phyloP scores from a whole-genome alignment of 345 rosid genomes.

The Brassica rapa region DNA sequence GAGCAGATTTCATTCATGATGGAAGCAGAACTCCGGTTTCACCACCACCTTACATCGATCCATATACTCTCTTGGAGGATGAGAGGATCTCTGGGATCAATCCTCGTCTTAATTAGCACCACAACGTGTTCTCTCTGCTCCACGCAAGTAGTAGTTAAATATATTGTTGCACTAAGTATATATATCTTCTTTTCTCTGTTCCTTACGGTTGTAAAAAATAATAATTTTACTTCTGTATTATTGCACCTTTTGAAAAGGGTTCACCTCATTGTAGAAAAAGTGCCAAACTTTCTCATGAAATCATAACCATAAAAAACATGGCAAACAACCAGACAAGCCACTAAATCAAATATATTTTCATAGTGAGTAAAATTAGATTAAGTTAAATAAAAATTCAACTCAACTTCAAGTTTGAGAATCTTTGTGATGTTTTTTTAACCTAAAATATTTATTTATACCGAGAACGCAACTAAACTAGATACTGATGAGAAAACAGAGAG shows the following conservation, averaged over 20 bases:
- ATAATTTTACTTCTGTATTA: background rate
- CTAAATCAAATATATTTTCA: too few relatives aligned
- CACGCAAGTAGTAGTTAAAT: background rate
- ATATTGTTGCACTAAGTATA: background rate
- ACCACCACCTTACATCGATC: constrained; percentile 63
- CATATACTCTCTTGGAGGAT: constrained; percentile 74
- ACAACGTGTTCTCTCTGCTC: background rate
- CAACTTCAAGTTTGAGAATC: background rate
- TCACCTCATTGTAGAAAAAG: background rate
- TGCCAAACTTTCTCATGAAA: background rate
- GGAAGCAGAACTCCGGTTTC: constrained; percentile 47
- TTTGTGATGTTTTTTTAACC: background rate
- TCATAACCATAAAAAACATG: too few relatives aligned
- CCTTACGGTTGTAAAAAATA: background rate
- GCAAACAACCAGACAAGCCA: too few relatives aligned
- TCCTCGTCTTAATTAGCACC: constrained; percentile 53
- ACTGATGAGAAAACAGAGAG: background rate
- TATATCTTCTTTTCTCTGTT: background rate
- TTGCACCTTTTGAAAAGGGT: background rate
- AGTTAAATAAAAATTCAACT: background rate
- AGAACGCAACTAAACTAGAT: background rate
- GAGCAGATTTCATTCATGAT: constrained; percentile 71
- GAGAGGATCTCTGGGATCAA: constrained; percentile 71
- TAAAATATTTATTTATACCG: background rate
- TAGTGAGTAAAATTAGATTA: background rate